A percentile compares a stretch with the other conserved stretches of the same genome.
Evolutionary conservation across 371 early-diverging fungal species (phyloP).

Genomic region (Quaeritorhiza haematococci): DNA sequence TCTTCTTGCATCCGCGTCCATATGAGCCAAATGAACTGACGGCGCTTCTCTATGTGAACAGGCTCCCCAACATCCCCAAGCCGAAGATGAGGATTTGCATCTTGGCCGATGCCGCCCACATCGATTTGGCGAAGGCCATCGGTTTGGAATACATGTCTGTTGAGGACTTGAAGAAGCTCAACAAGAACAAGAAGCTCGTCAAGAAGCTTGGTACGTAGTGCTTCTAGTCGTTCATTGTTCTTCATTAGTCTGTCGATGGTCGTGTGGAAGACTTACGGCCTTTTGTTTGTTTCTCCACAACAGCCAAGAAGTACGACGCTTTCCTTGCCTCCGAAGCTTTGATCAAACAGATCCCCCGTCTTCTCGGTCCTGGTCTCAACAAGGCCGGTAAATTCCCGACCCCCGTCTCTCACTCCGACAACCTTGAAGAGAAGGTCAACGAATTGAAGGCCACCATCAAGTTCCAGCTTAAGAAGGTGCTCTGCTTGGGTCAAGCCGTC

Average conservation of each 20-base stretch:
- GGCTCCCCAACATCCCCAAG: constrained; percentile 88
- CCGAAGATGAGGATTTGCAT: constrained; percentile 92
- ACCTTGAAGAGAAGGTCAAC: constrained; percentile 85
- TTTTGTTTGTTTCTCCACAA: background rate
- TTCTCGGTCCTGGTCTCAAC: constrained; percentile 94
- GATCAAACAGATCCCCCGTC: constrained; percentile 98
- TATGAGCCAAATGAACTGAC: too few species aligned
- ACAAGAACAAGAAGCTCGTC: constrained; percentile 99
- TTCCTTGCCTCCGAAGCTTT: constrained; percentile 96
- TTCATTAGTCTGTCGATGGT: background rate
- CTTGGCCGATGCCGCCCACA: constrained; percentile 95
- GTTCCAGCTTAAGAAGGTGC: constrained; percentile 99
- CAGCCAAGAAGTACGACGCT: constrained; percentile 79
- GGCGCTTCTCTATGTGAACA: constrained; percentile 3
- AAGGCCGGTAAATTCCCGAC: constrained; percentile 98
- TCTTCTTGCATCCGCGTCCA: too few species aligned
- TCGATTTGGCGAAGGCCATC: constrained; percentile 89
- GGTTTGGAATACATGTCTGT: constrained; percentile 92
- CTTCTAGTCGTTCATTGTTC: constrained; percentile 28
- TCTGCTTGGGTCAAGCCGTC: constrained; percentile 96
- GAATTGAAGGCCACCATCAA: constrained; percentile 97
- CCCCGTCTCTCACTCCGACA: constrained; percentile 89
- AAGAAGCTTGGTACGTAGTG: constrained; percentile 93
- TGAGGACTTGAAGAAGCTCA: constrained; percentile 97
- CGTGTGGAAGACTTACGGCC: background rate